Evolutionary conservation across 1,284 basidiomycete genomes (phyloP), one percentile per base, ranked within the genome.

Genomic region (Porodaedalea pini): DNA sequence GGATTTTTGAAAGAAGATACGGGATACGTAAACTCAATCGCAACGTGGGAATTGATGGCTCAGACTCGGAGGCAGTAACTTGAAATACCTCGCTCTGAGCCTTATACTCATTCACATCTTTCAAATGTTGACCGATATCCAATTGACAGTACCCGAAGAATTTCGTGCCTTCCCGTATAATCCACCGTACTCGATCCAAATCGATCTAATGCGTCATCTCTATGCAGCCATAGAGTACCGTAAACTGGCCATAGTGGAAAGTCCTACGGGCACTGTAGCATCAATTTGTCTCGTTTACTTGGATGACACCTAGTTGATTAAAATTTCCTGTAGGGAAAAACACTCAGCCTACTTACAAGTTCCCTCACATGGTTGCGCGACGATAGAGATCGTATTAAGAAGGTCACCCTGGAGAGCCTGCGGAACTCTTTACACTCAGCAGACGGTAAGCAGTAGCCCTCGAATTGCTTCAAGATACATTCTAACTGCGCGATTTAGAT

Each of bases 151-250:
- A 0, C 92, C 92, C 0, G 66, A 71, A 0, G 64, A 66, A 0
- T 95, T 94, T 66, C 74, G 82, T 11, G 81, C 81, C 0, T 96
- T 97, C 68, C 93, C 93, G 0, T 95, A 88, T 66, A 73, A 81
- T 5, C 75, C 79, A 2, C 95, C 95, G 0, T 98, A 99, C 71
- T 71, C 78, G 15, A 97, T 97, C 61, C 96, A 99, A 70, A 75
- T 83, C 1, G 83, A 92, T 39, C 80, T 98, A 34, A 98, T 98
- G 95, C 81, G 77, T 11, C 88, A 92, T 59, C 74, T 98, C 3
- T 98, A 96, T 68, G 66, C 78, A 2, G 81, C 88, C 0, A 90
- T 98, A 51, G 94, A 98, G 68, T 64, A 72, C 50, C 78, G 66
- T 70, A 88, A 81, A 70, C 76, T 97, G 7, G 85, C 92, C 1